Conservation (phyloP, 768 basidiomycete genomes). For the Lyophyllum atratum region DNA sequence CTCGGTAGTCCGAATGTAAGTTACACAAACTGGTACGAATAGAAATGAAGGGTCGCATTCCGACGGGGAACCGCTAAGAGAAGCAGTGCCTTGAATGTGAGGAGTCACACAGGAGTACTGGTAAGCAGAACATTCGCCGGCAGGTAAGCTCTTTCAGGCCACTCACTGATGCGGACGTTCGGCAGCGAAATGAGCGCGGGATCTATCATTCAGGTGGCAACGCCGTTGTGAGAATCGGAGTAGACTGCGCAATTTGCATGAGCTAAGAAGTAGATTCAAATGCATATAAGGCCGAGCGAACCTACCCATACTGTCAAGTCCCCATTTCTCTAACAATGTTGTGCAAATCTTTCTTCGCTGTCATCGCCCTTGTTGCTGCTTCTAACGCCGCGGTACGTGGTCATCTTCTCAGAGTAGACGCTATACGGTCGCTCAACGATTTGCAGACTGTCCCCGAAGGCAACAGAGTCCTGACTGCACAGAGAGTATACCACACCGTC, state of each 20-base stretch:
- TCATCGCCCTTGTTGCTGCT: background rate
- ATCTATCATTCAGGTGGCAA: background rate
- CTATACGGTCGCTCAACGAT: background rate
- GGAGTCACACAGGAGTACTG: background rate
- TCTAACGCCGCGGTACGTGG: background rate
- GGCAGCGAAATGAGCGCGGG: background rate
- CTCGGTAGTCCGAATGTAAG: background rate
- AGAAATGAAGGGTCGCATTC: background rate
- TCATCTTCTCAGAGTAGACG: background rate
- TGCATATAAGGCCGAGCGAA: background rate
- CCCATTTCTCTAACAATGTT: background rate
- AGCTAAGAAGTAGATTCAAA: background rate
- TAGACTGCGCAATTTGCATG: background rate
- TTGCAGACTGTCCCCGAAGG: background rate
- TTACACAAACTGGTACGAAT: background rate
- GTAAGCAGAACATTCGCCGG: background rate
- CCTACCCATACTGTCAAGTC: background rate
- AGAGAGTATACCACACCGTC: conserved; percentile 19
- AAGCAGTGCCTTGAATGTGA: background rate
- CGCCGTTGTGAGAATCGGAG: background rate
- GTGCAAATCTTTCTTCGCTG: background rate
- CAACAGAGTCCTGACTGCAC: conserved; percentile 16
- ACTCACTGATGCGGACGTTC: background rate
- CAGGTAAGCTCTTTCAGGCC: background rate
- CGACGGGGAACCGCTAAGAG: background rate